Evolutionary conservation across 2,329 filamentous ascomycete genomes (phyloP).

Genomic region (Claviceps cyperi): DNA sequence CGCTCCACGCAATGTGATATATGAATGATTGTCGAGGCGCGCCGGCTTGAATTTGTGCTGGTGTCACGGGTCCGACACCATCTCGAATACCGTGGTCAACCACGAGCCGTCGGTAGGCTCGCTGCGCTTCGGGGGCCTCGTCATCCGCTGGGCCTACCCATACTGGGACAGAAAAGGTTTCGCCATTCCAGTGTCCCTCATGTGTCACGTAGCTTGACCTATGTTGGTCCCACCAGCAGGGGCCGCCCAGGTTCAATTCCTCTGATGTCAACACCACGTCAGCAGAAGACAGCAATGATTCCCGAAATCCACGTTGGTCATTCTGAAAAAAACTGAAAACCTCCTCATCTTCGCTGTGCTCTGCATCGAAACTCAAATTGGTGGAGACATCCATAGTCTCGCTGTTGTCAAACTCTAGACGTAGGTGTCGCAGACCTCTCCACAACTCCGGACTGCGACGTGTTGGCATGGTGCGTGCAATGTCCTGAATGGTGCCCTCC

Average conservation of each 20-base stretch:
- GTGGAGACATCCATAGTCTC: constrained; percentile 19
- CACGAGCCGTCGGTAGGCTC: constrained; percentile 33
- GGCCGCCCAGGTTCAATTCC: not conserved
- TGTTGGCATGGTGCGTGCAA: constrained; percentile 10
- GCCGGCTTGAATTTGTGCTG: constrained; percentile 34
- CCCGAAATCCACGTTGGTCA: constrained; percentile 7
- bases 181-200: constrained; percentile 14
- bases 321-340: constrained; percentile 32
- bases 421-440: constrained; percentile 36
- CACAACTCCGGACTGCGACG: constrained; percentile 29
- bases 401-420: constrained; percentile 38
- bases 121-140: constrained; percentile 23
- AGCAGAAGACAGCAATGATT: constrained; percentile 1
- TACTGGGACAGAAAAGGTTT: constrained; percentile 17
- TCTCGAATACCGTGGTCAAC: constrained; percentile 20
- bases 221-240: constrained; percentile 7
- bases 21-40: constrained; percentile 30
- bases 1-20: constrained; percentile 38
- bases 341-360: constrained; percentile 19
- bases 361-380: constrained; percentile 24
- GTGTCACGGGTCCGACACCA: constrained; percentile 30
- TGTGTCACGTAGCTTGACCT: constrained; percentile 12
- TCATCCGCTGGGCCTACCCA: constrained; percentile 30
- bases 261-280: constrained; percentile 4
- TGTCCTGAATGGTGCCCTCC: constrained; percentile 28